Base-by-base conservation (phyloP, 371 early-diverging fungal genomes). In the Rhizopus sp. region DNA sequence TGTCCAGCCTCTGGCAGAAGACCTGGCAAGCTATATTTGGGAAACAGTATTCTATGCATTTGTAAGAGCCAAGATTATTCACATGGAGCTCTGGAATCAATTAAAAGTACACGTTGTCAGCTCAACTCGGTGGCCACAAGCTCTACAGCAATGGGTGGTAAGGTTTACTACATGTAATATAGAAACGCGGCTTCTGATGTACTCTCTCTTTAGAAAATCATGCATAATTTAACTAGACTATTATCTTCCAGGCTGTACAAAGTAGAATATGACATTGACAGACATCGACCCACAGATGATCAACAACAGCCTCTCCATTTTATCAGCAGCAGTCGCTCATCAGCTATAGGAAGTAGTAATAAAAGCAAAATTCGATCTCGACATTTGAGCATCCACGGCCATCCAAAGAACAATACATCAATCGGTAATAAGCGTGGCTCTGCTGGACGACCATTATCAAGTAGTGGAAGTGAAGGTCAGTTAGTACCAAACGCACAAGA, bases 41-140 rank as follows among this genome's bases (percentile, higher is more conserved):
- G 87, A 87, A 78, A 88, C 87, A 1, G 60, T 83, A 17, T 63
- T 87, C 2, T 72, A 80, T 55, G 82, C 84, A 7, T 80, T 83
- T 63, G 78, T 78, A 3, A 71, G 87, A 49, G 84, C 85, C 23
- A 75, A 71, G 1, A 70, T 75, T 12, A 67, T 68, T 2, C 69
- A 80, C 31, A 44, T 66, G 23, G 73, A 72, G 0, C 60, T 83
- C 31, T 87, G 87, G 87, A 47, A 71, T 38, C 73, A 73, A 7
- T 50, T 87, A 34, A 76, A 73, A 50, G 57, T 68, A 13, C 70
- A 76, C 10, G 62, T 84, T 66, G 57, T 74, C 7, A 66, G 66
- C 7, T 68, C 79, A 13, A 69, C 80, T 46, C 69, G 74, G 2
- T 82, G 78, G 78, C 64, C 75, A 3, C 82, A 82, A 57, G 66